Evolutionary conservation across 2,329 filamentous ascomycete genomes (phyloP).

Genomic region (Pleomassaria siparia): DNA sequence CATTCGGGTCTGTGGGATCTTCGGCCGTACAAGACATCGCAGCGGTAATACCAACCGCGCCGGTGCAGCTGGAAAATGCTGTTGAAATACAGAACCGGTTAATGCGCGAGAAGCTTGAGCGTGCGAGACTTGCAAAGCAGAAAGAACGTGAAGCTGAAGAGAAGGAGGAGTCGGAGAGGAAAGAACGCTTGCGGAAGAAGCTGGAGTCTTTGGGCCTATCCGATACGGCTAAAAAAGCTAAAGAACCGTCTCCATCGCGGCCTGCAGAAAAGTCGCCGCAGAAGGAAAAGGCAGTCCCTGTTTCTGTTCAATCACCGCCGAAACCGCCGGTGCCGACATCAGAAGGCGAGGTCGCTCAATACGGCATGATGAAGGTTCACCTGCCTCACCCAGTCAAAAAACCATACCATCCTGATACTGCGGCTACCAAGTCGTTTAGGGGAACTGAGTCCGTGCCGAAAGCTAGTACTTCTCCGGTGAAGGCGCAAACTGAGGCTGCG

Average conservation of each 20-base stretch:
- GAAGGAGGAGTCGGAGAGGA: conserved; percentile 69
- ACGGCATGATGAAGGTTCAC: conserved; percentile 65
- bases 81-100: conserved; percentile 66
- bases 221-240: conserved; percentile 30
- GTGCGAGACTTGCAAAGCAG: conserved; percentile 68
- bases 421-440: conserved; percentile 14
- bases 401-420: conserved; percentile 18
- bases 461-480: conserved; percentile 22
- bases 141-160: conserved; percentile 58
- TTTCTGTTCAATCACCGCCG: conserved; percentile 49
- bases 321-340: conserved; percentile 61
- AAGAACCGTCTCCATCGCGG: conserved; percentile 42
- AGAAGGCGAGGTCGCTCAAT: conserved; percentile 60
- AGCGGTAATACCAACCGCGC: conserved; percentile 27
- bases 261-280: conserved; percentile 39
- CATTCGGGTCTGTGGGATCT: conserved; percentile 36
- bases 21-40: conserved; percentile 23
- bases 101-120: conserved; percentile 71
- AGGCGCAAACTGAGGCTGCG: conserved; percentile 21
- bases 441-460: conserved; percentile 13
- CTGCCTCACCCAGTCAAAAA: conserved; percentile 55
- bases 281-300: conserved; percentile 47
- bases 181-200: conserved; percentile 71
- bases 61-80: conserved; percentile 60
- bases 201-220: conserved; percentile 69